phyloP scores from a whole-genome alignment of 768 basidiomycete species.

The Auricularia auricula-judae region DNA sequence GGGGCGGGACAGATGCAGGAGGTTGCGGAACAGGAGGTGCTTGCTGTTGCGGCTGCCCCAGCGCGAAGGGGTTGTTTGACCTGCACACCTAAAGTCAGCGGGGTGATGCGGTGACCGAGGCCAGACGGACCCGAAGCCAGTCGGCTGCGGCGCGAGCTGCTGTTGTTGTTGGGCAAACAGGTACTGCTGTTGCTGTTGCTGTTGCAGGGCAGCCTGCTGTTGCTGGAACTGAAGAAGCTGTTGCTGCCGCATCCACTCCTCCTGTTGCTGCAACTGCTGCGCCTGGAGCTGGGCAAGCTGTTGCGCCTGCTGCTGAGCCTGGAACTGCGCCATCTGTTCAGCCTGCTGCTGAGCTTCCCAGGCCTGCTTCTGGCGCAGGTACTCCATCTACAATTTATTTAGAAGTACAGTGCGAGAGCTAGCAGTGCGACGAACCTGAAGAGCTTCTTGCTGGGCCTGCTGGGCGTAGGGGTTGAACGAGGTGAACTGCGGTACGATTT shows the following conservation, averaged over 20 bases:
- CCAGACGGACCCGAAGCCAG: conserved; percentile 57
- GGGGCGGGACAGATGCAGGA: conserved; percentile 27
- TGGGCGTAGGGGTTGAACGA: conserved; percentile 93
- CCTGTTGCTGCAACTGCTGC: conserved; percentile 44
- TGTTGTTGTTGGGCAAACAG: conserved; percentile 34
- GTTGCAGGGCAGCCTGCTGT: conserved; percentile 27
- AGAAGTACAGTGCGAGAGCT: not conserved
- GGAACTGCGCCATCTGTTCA: conserved; percentile 33
- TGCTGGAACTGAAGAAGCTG: conserved; percentile 33
- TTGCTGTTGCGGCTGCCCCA: conserved; percentile 20
- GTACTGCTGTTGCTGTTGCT: conserved; percentile 28
- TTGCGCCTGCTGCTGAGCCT: conserved; percentile 30
- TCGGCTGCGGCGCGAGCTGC: conserved; percentile 46
- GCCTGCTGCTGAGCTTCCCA: conserved; percentile 58
- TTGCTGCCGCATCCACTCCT: conserved; percentile 65
- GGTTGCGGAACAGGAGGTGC: conserved; percentile 29
- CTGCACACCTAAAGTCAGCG: conserved; percentile 30
- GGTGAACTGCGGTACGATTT: conserved; percentile 69
- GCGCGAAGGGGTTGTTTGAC: conserved; percentile 93
- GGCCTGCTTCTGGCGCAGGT: conserved; percentile 48
- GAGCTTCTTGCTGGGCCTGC: conserved; percentile 82
- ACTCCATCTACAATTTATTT: conserved; percentile 25
- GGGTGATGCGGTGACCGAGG: not conserved
- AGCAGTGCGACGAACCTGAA: conserved; percentile 34
- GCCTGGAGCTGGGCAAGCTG: conserved; percentile 35